Conservation (phyloP, 148 eudicot genomes). For the Rhododendron ferrugineum region DNA sequence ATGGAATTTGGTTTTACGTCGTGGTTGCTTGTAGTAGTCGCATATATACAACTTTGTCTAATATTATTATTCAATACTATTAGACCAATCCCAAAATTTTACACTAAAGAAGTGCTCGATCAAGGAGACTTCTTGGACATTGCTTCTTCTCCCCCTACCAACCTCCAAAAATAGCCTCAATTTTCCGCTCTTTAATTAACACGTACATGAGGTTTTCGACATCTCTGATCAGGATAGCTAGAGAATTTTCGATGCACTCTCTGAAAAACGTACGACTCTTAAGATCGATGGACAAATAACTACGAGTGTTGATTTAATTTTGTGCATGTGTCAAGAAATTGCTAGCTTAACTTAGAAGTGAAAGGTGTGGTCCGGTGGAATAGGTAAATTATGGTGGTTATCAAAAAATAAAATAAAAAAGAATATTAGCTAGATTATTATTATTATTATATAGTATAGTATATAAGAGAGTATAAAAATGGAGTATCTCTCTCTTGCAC, state of each 20-base stretch:
- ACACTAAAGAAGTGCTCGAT: neutral
- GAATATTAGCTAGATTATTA: too few species aligned
- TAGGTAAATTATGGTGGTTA: neutral
- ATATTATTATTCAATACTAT: neutral
- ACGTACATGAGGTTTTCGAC: neutral
- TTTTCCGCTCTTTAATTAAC: neutral
- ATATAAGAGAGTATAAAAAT: too few species aligned
- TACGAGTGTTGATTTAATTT: neutral
- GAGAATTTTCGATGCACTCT: too few species aligned
- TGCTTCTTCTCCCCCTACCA: neutral
- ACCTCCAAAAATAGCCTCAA: neutral
- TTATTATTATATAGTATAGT: too few species aligned
- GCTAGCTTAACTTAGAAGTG: neutral
- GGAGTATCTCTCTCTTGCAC: neutral
- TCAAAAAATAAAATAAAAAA: too few species aligned
- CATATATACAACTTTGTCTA: neutral
- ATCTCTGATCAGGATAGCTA: neutral
- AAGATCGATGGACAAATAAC: neutral
- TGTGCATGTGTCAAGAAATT: neutral
- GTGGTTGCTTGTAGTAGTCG: slow-evolving; percentile 12
- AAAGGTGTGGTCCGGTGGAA: neutral
- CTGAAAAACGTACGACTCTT: too few species aligned
- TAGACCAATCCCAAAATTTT: neutral
- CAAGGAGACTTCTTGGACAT: neutral
- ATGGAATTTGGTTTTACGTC: slow-evolving; percentile 6